Evolutionary conservation across 2,329 filamentous ascomycete species (phyloP).

Genomic region (Calonectria henricotiae): DNA sequence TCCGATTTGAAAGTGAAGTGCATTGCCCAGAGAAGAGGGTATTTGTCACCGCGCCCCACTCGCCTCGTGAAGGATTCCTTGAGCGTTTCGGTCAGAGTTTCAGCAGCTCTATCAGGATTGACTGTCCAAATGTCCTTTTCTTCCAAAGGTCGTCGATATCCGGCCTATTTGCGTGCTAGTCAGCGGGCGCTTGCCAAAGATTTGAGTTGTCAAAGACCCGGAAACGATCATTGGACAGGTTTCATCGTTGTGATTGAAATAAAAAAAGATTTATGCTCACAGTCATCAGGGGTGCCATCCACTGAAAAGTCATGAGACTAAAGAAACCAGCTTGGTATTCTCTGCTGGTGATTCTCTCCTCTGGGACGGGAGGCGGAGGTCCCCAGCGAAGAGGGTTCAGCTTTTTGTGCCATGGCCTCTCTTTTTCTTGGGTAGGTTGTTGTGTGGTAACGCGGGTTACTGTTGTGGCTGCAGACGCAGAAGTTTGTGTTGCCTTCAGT

Average conservation of each 20-base stretch:
- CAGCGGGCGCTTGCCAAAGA: conserved; percentile 16
- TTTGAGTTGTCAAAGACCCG: conserved; percentile 23
- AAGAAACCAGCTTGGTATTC: conserved; percentile 84
- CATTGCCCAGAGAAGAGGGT: conserved; percentile 84
- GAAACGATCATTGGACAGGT: conserved; percentile 10
- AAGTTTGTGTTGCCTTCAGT: conserved; percentile 63
- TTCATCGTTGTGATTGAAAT: background rate
- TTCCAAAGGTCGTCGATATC: conserved; percentile 89
- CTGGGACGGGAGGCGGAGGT: conserved; percentile 69
- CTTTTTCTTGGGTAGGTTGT: conserved; percentile 54
- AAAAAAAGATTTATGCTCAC: conserved; percentile 62
- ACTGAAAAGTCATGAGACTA: conserved; percentile 86
- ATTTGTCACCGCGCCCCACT: conserved; percentile 77
- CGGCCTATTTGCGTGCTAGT: conserved; percentile 68
- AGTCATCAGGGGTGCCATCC: conserved; percentile 91
- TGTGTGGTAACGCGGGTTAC: conserved; percentile 62
- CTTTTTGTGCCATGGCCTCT: conserved; percentile 77
- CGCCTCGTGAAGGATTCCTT: conserved; percentile 79
- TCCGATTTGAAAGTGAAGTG: conserved; percentile 90
- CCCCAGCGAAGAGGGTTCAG: conserved; percentile 77
- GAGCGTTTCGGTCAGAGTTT: conserved; percentile 78
- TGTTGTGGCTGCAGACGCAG: conserved; percentile 70
- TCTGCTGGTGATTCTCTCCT: conserved; percentile 70
- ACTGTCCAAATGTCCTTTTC: conserved; percentile 90
- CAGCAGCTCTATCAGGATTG: conserved; percentile 84